phyloP scores from a whole-genome alignment of 768 basidiomycete genomes.

The Boletus rubescentipes region DNA sequence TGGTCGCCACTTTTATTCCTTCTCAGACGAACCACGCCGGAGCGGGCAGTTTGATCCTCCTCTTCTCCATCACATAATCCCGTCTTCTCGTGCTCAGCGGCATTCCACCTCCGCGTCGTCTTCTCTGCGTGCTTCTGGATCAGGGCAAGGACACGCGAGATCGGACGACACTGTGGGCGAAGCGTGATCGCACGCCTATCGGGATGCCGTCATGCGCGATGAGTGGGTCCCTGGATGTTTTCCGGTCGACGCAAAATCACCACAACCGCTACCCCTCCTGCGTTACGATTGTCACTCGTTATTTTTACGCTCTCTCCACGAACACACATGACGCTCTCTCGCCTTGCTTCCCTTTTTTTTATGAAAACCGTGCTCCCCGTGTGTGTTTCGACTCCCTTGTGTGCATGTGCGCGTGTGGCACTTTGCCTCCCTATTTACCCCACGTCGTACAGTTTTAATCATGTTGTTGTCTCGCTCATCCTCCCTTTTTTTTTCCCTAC shows the following conservation, averaged over 20 bases:
- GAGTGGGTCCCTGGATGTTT: too few relatives aligned
- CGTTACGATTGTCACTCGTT: constrained; percentile 19
- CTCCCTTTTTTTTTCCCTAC: neutral
- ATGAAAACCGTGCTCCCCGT: too few relatives aligned
- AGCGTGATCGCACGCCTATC: constrained; percentile 15
- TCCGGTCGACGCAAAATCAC: neutral
- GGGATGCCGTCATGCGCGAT: constrained; percentile 18
- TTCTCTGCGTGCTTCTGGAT: constrained; percentile 13
- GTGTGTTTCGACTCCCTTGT: neutral
- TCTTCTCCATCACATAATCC: constrained; percentile 15
- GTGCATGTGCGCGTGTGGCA: too few relatives aligned
- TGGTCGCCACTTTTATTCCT: constrained; percentile 11
- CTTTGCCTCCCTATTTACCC: neutral
- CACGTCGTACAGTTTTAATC: constrained; percentile 27
- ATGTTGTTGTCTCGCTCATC: neutral
- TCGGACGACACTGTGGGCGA: constrained; percentile 20
- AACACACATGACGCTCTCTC: constrained; percentile 22
- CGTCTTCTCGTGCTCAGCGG: constrained; percentile 17
- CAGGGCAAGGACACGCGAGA: constrained; percentile 15
- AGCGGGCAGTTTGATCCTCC: constrained; percentile 15
- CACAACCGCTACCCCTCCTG: neutral
- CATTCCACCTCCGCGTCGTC: constrained; percentile 12
- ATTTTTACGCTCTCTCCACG: constrained; percentile 22
- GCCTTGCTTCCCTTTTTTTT: neutral
- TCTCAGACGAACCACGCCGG: constrained; percentile 15